Percentiles rank a stretch among this genome's conserved stretches.
These are phyloP conservation scores for Claviceps maximensis DNA, from an alignment of 2,329 filamentous ascomycete genomes.

Conservation along the genomic window DNA sequence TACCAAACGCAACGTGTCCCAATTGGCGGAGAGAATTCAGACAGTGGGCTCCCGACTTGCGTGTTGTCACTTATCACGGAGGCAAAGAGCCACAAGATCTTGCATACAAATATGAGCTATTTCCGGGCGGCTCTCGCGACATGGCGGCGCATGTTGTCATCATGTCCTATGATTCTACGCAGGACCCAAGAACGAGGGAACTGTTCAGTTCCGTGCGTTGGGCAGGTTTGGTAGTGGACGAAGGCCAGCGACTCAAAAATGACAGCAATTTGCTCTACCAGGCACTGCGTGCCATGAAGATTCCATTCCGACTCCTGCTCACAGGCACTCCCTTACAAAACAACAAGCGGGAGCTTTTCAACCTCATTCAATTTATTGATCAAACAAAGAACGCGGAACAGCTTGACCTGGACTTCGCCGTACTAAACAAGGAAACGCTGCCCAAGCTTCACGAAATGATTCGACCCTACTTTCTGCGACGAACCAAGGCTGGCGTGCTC, in stretches of 20 bases:
- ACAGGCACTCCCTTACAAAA: constrained; percentile 93
- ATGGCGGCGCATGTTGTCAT: constrained; percentile 85
- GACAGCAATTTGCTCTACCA: constrained; percentile 73
- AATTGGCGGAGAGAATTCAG: constrained; percentile 97
- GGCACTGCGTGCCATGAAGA: constrained; percentile 57
- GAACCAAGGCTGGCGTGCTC: constrained; percentile 82
- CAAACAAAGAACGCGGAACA: constrained; percentile 51
- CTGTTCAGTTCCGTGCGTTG: constrained; percentile 64
- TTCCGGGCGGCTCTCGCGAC: constrained; percentile 49
- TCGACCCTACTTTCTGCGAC: constrained; percentile 53
- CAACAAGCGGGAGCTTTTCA: constrained; percentile 89
- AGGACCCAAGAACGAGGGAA: constrained; percentile 52
- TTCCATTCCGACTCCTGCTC: constrained; percentile 73
- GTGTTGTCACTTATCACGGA: constrained; percentile 89
- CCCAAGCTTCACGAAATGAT: constrained; percentile 72
- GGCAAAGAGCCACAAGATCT: constrained; percentile 60
- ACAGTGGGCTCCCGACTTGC: constrained; percentile 73
- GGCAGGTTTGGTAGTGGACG: constrained; percentile 83
- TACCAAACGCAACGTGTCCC: constrained; percentile 89
- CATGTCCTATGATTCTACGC: constrained; percentile 84
- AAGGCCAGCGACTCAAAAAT: constrained; percentile 91
- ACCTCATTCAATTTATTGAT: constrained; percentile 90
- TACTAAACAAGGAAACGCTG: constrained; percentile 74
- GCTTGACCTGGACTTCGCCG: constrained; percentile 61
- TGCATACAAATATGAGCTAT: constrained; percentile 74